Percentiles rank a stretch among this genome's conserved stretches.
These are phyloP conservation scores for Pythium plurisporium DNA, from an alignment of 352 stramenopile genomes.

Conservation along the genomic window DNA sequence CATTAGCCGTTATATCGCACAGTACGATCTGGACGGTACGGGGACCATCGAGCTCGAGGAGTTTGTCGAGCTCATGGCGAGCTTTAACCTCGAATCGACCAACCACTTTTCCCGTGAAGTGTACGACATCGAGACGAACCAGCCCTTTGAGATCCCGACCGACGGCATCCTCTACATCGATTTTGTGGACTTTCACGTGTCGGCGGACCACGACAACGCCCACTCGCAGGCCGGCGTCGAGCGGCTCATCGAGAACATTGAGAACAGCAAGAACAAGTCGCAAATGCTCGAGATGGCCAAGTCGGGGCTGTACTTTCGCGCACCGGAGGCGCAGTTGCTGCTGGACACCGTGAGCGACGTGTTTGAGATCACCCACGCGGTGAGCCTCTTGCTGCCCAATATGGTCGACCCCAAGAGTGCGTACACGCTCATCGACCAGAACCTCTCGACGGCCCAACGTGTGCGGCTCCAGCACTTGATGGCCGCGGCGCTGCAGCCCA, in stretches of 20 bases:
- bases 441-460: constrained; percentile 41
- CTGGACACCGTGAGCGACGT: constrained; percentile 62
- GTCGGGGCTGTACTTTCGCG: constrained; percentile 62
- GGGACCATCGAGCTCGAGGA: constrained; percentile 73
- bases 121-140: constrained; percentile 58
- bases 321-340: constrained; percentile 60
- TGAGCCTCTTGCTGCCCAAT: constrained; percentile 61
- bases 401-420: constrained; percentile 69
- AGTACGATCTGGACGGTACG: constrained; percentile 71
- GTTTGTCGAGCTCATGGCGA: constrained; percentile 75
- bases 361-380: constrained; percentile 56
- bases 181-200: constrained; percentile 78
- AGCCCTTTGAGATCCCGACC: constrained; percentile 53
- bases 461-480: constrained; percentile 67
- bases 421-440: constrained; percentile 58
- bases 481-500: constrained; percentile 49
- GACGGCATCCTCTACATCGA: constrained; percentile 58
- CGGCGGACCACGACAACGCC: constrained; percentile 54
- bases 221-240: constrained; percentile 64
- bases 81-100: constrained; percentile 48
- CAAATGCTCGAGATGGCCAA: constrained; percentile 83
- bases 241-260: constrained; percentile 75
- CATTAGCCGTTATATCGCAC: constrained; percentile 52
- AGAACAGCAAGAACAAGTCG: constrained; percentile 66
- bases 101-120: constrained; percentile 46